Evolutionary conservation across 2,329 filamentous ascomycete genomes (phyloP), one percentile per base, ranked within the genome.

Genomic region (Microdochium nivale): DNA sequence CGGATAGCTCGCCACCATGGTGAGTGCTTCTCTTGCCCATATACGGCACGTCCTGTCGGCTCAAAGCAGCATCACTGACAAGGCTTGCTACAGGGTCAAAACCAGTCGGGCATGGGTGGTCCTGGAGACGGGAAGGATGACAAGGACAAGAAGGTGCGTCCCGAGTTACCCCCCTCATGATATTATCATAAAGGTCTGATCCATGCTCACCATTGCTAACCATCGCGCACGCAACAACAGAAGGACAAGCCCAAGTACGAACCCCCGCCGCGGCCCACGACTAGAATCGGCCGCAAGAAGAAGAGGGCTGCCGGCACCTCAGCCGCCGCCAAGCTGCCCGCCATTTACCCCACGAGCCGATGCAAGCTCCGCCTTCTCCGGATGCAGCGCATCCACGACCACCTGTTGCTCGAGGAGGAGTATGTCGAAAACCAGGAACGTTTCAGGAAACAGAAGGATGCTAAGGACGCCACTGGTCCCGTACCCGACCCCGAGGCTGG

Each of bases 201-300:
- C 21, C 16, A 13, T 53, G 25, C n/a, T 49, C 46, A 49, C 30
- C 37, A 30, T n/a, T 23, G 14, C 25, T 16, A n/a, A 35, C 50
- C 2, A 53, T 11, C 11, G 27, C 11, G 27, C 11, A 11, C 27
- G 5, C 5, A 47, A 25, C 35, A 54, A 61, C 65, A 96, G 92
- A 97, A 99, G 81, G 92, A 99, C 57, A 99, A 99, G 86, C 94
- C 94, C 68, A 97, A 96, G 87, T 99, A 99, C 79, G 94, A 99
- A 73, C 94, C 94, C 58, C 94, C 94, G 61, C 94, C 94, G 71
- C 87, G 92, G 65, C 94, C 94, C 57, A 99, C 94, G 56, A 97
- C 94, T 59, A 89, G 94, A 69, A 87, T 99, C 68, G 94, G 94
- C 55, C 89, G 92, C 66, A 96, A 95, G 87, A 99, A 99, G 88